Evolutionary conservation across 148 eudicot species (phyloP).

Genomic region (Beta vulgaris): DNA sequence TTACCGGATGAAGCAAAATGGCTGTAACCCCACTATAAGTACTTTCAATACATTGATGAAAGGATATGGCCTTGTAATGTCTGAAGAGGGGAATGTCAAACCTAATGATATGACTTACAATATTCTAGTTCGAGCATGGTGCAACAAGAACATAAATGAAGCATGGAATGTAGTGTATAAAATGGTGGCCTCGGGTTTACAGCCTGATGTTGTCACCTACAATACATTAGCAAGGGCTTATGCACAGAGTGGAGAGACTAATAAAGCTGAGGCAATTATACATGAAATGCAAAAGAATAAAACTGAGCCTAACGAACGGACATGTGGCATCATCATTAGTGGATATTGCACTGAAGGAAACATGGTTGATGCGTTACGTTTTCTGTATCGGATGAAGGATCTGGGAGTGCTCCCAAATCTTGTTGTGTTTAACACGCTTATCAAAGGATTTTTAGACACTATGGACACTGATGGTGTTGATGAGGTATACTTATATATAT

Average conservation of each 20-base stretch:
- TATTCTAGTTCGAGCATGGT: conserved; percentile 79
- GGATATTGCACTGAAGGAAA: conserved; percentile 83
- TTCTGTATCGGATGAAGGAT: conserved; percentile 80
- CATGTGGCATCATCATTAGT: conserved; percentile 81
- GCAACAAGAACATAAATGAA: conserved; percentile 55
- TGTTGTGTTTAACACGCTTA: conserved; percentile 73
- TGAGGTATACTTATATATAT: conserved; percentile 53
- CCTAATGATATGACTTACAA: conserved; percentile 86
- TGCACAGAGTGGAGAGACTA: conserved; percentile 63
- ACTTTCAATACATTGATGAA: conserved; percentile 85
- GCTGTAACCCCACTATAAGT: conserved; percentile 83
- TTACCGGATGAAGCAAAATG: conserved; percentile 68
- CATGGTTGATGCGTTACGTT: conserved; percentile 75
- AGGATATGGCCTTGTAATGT: conserved; percentile 72
- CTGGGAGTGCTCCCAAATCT: conserved; percentile 70
- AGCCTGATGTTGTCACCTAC: conserved; percentile 82
- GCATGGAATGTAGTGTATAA: conserved; percentile 79
- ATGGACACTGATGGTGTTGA: conserved; percentile 77
- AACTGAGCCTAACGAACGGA: conserved; percentile 67
- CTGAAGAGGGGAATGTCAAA: conserved; percentile 55
- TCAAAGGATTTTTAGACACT: conserved; percentile 75
- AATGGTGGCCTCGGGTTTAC: conserved; percentile 72
- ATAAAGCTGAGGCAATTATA: conserved; percentile 73
- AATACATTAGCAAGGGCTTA: conserved; percentile 79
- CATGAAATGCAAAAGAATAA: conserved; percentile 61